These are phyloP conservation scores for Solanum clarkiae DNA, from an alignment of 257 asterid genomes.

Conservation along the genomic window DNA sequence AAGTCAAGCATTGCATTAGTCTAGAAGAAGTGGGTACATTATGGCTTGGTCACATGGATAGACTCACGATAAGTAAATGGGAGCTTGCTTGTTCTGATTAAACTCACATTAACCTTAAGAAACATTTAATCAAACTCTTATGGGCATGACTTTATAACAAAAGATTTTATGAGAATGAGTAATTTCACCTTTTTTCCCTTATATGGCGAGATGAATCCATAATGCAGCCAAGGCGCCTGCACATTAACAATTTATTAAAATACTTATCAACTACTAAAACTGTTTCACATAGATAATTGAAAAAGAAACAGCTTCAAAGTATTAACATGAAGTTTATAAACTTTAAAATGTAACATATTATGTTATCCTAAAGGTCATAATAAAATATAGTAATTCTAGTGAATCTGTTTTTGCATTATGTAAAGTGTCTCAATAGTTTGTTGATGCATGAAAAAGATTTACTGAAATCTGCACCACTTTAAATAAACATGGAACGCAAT, in stretches of 20 bases:
- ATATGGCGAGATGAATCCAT: background rate
- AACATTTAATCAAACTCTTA: background rate
- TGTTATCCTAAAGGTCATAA: background rate
- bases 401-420: background rate
- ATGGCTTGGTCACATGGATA: background rate
- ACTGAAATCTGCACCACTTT: background rate
- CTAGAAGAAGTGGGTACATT: background rate
- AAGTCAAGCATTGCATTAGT: background rate
- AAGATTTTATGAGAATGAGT: background rate
- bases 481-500: background rate
- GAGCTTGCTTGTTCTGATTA: background rate
- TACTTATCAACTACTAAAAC: background rate
- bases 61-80: background rate
- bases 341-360: background rate
- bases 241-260: background rate
- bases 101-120: background rate
- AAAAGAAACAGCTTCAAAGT: background rate
- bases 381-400: background rate
- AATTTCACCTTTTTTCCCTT: background rate
- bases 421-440: background rate
- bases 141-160: background rate
- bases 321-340: background rate
- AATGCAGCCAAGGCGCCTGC: background rate
- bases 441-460: background rate
- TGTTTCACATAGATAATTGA: background rate